Conservation (phyloP, 768 basidiomycete species). For the Piloderma croceum region DNA sequence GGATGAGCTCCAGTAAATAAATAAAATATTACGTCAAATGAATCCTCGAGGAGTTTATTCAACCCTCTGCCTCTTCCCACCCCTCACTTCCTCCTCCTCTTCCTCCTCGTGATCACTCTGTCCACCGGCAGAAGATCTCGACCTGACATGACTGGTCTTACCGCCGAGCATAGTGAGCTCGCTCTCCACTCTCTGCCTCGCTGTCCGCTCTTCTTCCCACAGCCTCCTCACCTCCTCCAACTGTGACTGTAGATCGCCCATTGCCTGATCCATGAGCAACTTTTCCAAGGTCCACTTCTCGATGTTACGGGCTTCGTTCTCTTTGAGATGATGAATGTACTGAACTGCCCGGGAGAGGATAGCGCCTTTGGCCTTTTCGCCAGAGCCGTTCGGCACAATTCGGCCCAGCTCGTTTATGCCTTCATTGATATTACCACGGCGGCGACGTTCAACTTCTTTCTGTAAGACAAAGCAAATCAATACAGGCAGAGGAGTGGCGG, state of each 20-base stretch:
- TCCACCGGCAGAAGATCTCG: no score
- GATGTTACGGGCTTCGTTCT: conserved; percentile 85
- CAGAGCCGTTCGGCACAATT: conserved; percentile 82
- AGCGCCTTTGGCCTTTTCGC: conserved; percentile 86
- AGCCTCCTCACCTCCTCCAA: conserved; percentile 75
- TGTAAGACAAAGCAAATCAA: conserved; percentile 27
- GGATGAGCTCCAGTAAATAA: no score
- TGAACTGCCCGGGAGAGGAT: conserved; percentile 84
- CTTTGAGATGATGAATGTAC: conserved; percentile 88
- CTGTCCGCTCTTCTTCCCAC: conserved; percentile 73
- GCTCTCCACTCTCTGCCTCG: conserved; percentile 38
- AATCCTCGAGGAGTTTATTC: no score
- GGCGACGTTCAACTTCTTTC: conserved; percentile 98
- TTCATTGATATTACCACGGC: conserved; percentile 93
- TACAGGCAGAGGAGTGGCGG: conserved; percentile 3
- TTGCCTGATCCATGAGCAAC: conserved; percentile 85
- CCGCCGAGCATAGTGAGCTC: conserved; percentile 32
- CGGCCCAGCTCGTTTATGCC: conserved; percentile 90
- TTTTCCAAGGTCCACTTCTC: conserved; percentile 95
- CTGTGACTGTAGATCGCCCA: conserved; percentile 81
- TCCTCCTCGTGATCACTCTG: conserved; percentile 22
- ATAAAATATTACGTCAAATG: no score
- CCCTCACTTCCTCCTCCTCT: conserved; percentile 34
- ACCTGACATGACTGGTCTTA: not conserved
- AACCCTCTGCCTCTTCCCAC: conserved; percentile 19